A percentile compares a stretch with the other conserved stretches of the same genome.
These are phyloP conservation scores for Solanum rostratum DNA, from an alignment of 257 asterid genomes.

Conservation along the genomic window DNA sequence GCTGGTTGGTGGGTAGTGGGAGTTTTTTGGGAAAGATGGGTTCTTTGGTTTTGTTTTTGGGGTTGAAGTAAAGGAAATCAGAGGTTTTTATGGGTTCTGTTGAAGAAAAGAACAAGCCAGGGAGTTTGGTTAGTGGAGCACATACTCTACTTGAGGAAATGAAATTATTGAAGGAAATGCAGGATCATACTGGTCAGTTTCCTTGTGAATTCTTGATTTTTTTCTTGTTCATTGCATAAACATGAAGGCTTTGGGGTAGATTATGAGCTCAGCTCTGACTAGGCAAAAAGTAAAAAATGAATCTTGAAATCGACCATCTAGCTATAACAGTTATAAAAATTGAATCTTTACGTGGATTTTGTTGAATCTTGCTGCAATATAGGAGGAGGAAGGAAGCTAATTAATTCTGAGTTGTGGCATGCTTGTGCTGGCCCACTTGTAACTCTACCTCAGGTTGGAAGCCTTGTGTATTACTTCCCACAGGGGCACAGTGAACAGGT, in stretches of 20 bases:
- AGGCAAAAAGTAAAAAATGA: not conserved
- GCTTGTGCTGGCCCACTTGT: slow-evolving; percentile 92
- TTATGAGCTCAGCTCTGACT: not conserved
- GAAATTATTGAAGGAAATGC: slow-evolving; percentile 78
- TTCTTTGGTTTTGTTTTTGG: slow-evolving; percentile 10
- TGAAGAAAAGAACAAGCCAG: slow-evolving; percentile 48
- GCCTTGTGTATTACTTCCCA: slow-evolving; percentile 80
- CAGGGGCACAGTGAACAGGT: slow-evolving; percentile 95
- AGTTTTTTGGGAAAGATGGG: slow-evolving; percentile 16
- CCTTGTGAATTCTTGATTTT: not conserved
- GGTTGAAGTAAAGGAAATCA: slow-evolving; percentile 9
- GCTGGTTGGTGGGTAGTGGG: not conserved
- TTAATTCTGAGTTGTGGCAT: slow-evolving; percentile 82
- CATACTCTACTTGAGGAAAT: slow-evolving; percentile 60
- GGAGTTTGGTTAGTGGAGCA: slow-evolving; percentile 44
- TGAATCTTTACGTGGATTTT: not conserved
- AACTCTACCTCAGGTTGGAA: slow-evolving; percentile 76
- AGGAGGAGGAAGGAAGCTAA: slow-evolving; percentile 51
- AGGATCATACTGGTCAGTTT: slow-evolving; percentile 57
- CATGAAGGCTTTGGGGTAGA: not conserved
- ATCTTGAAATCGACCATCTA: not conserved
- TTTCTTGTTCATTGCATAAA: not conserved
- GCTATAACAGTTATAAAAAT: not conserved
- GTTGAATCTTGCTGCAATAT: slow-evolving; percentile 4
- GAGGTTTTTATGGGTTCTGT: slow-evolving; percentile 35